Evolutionary conservation across 768 basidiomycete genomes (phyloP).

Genomic region (Hemileccinum rubropunctum): DNA sequence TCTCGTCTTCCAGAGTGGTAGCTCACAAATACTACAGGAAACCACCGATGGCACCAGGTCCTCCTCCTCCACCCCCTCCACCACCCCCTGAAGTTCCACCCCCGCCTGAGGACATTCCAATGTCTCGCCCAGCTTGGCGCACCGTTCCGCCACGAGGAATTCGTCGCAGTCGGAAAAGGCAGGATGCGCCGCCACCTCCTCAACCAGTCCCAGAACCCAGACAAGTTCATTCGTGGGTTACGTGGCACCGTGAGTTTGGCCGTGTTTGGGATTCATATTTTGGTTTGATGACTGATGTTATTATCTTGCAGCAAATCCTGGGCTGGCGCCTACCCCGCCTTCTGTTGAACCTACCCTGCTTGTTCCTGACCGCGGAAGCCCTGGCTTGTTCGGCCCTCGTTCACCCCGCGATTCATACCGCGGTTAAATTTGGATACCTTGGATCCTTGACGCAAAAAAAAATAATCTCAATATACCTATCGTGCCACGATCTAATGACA

Average conservation of each 20-base stretch:
- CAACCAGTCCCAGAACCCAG: constrained; percentile 39
- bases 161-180: constrained; percentile 45
- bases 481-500: constrained; percentile 5
- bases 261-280: constrained; percentile 8
- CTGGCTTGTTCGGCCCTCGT: constrained; percentile 77
- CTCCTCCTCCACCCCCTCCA: constrained; percentile 44
- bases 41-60: constrained; percentile 39
- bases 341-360: constrained; percentile 57
- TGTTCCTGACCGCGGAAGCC: constrained; percentile 55
- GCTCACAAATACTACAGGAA: constrained; percentile 33
- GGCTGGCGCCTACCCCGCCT: constrained; percentile 56
- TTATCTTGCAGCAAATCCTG: constrained; percentile 52
- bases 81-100: constrained; percentile 43
- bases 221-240: constrained; percentile 51
- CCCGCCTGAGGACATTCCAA: constrained; percentile 42
- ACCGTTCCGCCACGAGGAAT: constrained; percentile 39
- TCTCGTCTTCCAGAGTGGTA: background rate
- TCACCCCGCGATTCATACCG: constrained; percentile 49
- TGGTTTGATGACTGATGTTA: constrained; percentile 2
- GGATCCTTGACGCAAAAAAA: background rate
- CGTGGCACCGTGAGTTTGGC: constrained; percentile 61
- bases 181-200: constrained; percentile 34
- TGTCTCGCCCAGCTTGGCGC: constrained; percentile 61
- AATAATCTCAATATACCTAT: background rate
- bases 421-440: constrained; percentile 5